phyloP scores from a whole-genome alignment of 495 filamentous ascomycete species.

The Penicillium simplicissimum region DNA sequence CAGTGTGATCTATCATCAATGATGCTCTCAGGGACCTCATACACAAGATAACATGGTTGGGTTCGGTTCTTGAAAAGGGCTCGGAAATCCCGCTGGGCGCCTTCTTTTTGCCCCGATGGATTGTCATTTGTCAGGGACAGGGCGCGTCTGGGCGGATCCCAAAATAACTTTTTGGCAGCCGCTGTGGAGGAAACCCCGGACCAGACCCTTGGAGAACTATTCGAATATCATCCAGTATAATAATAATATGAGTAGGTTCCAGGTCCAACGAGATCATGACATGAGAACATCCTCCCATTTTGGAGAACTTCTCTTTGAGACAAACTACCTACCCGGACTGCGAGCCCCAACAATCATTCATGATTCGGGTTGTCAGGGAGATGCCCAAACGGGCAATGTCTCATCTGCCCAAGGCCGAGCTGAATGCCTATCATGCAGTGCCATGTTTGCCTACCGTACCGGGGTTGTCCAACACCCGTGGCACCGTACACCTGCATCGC shows the following conservation, averaged over 20 bases:
- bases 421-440: slow-evolving; percentile 11
- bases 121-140: background rate
- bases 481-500: slow-evolving; percentile 6
- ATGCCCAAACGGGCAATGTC: slow-evolving; percentile 17
- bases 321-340: background rate
- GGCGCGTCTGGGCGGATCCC: slow-evolving; percentile 4
- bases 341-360: background rate
- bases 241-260: background rate
- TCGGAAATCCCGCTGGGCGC: slow-evolving; percentile 3
- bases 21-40: background rate
- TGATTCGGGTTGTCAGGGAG: background rate
- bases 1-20: background rate
- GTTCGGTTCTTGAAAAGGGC: background rate
- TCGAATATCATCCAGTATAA: background rate
- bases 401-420: slow-evolving; percentile 10
- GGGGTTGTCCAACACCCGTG: slow-evolving; percentile 2
- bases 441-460: slow-evolving; percentile 15
- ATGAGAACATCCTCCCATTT: background rate
- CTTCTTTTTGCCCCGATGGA: background rate
- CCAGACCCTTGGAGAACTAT: background rate
- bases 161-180: slow-evolving; percentile 3
- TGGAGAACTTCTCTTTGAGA: background rate
- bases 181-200: slow-evolving; percentile 1
- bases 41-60: background rate
- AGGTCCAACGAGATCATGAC: background rate